These are phyloP conservation scores for Neopestalotiopsis rosae DNA, from an alignment of 2,329 filamentous ascomycete species.

Conservation along the genomic window DNA sequence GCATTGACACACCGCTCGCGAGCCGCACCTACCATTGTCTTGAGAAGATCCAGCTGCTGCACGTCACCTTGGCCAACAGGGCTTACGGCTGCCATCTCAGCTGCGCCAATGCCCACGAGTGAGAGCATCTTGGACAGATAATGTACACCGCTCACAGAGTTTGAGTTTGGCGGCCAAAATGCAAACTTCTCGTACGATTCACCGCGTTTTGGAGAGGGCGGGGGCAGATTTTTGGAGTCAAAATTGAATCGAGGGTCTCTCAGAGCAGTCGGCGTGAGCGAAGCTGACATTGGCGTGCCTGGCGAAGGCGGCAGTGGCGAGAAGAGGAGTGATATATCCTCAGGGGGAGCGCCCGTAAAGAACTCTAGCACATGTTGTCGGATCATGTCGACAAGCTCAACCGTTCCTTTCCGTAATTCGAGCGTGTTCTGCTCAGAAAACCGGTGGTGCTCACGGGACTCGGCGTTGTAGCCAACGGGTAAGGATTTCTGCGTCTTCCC, in stretches of 20 bases:
- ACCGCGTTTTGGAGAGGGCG: conserved; percentile 77
- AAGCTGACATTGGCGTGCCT: conserved; percentile 65
- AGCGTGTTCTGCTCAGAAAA: conserved; percentile 73
- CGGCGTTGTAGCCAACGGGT: conserved; percentile 80
- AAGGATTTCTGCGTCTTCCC: conserved; percentile 82
- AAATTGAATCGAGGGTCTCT: conserved; percentile 80
- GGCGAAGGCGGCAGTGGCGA: conserved; percentile 79
- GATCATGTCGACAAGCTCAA: conserved; percentile 84
- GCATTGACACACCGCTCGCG: conserved; percentile 87
- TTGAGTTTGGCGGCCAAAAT: conserved; percentile 94
- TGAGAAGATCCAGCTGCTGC: conserved; percentile 73
- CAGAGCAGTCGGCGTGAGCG: conserved; percentile 59
- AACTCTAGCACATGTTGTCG: conserved; percentile 81
- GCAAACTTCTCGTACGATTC: conserved; percentile 93
- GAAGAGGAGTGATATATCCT: conserved; percentile 87
- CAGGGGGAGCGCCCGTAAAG: conserved; percentile 86
- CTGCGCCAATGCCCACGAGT: conserved; percentile 84
- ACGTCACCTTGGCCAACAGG: conserved; percentile 63
- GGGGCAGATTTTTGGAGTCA: conserved; percentile 77
- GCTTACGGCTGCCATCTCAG: conserved; percentile 79
- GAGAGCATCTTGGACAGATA: conserved; percentile 84
- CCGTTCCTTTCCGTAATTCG: conserved; percentile 76
- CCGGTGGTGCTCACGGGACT: conserved; percentile 81
- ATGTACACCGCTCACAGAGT: conserved; percentile 89
- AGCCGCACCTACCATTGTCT: conserved; percentile 74